A percentile compares a stretch with the other conserved stretches of the same genome.
phyloP scores from a whole-genome alignment of 2,329 filamentous ascomycete species.

The Cordyceps javanica region DNA sequence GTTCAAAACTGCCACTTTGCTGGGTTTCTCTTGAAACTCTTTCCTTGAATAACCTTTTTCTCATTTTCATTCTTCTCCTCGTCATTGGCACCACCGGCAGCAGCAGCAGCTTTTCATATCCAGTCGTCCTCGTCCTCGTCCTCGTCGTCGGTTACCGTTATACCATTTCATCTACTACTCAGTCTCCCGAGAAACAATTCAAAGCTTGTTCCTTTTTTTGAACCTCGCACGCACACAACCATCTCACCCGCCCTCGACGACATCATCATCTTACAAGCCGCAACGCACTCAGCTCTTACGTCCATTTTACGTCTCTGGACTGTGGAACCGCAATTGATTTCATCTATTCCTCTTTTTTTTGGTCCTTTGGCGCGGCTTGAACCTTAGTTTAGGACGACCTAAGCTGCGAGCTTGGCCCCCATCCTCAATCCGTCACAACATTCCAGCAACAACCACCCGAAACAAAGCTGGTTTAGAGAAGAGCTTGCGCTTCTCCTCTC shows the following conservation, averaged over 20 bases:
- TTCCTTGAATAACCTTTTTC: not conserved
- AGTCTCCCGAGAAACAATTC: too few species aligned
- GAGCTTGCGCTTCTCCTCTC: not conserved
- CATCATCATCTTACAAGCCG: constrained; percentile 12
- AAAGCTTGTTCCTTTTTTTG: too few species aligned
- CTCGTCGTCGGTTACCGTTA: not conserved
- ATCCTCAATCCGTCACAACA: not conserved
- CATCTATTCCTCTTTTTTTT: too few species aligned
- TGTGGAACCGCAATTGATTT: not conserved
- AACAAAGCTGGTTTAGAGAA: not conserved
- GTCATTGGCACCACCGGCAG: too few species aligned
- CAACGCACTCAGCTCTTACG: constrained; percentile 8
- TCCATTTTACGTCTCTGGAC: not conserved
- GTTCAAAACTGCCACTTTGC: not conserved
- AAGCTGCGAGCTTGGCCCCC: not conserved
- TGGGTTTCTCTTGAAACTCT: not conserved
- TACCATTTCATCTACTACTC: too few species aligned
- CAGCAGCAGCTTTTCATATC: too few species aligned
- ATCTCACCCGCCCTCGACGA: constrained; percentile 7
- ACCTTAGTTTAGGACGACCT: not conserved
- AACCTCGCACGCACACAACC: constrained; percentile 3
- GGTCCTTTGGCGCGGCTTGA: not conserved
- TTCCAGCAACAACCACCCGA: constrained; percentile 1
- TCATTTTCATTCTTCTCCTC: not conserved
- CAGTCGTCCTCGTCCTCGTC: not conserved